Evolutionary conservation across 352 stramenopile genomes (phyloP).

Genomic region (Paralagenidium karlingii): DNA sequence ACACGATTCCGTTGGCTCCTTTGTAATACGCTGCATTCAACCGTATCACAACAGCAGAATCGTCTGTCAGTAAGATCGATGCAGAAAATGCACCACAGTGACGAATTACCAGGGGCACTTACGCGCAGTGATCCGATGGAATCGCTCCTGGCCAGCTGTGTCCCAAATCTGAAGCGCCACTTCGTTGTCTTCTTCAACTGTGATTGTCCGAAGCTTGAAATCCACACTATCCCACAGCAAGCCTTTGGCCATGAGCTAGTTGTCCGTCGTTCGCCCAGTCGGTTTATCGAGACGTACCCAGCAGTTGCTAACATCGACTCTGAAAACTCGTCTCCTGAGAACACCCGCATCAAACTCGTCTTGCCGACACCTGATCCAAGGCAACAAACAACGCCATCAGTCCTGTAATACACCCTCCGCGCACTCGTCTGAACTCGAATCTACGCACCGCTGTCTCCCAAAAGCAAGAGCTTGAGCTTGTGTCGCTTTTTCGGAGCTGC

Average conservation of each 20-base stretch:
- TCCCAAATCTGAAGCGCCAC: slow-evolving; percentile 90
- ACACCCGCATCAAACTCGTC: slow-evolving; percentile 89
- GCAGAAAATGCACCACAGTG: neutral
- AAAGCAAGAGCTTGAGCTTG: slow-evolving; percentile 84
- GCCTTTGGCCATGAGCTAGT: no score
- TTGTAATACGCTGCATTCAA: slow-evolving; percentile 83
- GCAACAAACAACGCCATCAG: neutral
- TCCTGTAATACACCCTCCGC: no score
- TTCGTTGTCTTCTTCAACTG: slow-evolving; percentile 68
- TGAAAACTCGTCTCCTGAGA: slow-evolving; percentile 86
- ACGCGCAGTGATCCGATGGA: slow-evolving; percentile 85
- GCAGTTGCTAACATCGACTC: slow-evolving; percentile 84
- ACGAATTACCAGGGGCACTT: slow-evolving; percentile 7
- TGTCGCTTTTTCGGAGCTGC: slow-evolving; percentile 54
- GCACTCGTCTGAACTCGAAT: no score
- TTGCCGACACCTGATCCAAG: slow-evolving; percentile 72
- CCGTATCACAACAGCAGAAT: neutral
- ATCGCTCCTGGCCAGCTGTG: slow-evolving; percentile 89
- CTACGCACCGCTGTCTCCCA: slow-evolving; percentile 76
- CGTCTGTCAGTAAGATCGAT: neutral
- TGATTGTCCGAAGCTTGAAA: slow-evolving; percentile 87
- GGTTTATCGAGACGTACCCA: slow-evolving; percentile 36
- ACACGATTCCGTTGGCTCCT: slow-evolving; percentile 87
- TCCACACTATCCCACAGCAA: slow-evolving; percentile 70
- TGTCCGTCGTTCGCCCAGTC: slow-evolving; percentile 1